These are phyloP conservation scores for Botryotinia globosa DNA, from an alignment of 2,329 filamentous ascomycete species.

Conservation along the genomic window DNA sequence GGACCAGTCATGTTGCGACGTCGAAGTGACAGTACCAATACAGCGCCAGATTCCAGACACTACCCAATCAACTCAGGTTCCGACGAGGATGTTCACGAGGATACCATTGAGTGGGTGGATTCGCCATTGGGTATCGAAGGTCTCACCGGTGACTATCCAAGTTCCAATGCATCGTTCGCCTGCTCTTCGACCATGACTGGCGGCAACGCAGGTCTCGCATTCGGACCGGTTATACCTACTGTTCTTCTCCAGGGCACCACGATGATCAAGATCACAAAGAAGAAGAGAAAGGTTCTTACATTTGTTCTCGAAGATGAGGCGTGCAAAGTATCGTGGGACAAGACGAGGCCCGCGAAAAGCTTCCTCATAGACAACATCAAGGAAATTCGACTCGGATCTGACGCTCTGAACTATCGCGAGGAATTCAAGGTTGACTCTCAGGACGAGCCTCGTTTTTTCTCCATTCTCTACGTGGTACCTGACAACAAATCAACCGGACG, in stretches of 20 bases:
- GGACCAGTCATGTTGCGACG: constrained; percentile 78
- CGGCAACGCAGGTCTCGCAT: constrained; percentile 38
- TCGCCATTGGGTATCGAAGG: constrained; percentile 42
- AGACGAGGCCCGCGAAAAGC: constrained; percentile 71
- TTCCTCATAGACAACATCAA: constrained; percentile 95
- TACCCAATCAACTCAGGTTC: constrained; percentile 48
- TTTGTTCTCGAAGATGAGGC: constrained; percentile 75
- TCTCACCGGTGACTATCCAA: constrained; percentile 48
- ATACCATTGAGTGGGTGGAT: constrained; percentile 44
- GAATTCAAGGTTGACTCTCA: constrained; percentile 71
- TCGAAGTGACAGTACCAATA: constrained; percentile 84
- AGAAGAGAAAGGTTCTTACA: constrained; percentile 69
- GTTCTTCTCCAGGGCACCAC: constrained; percentile 74
- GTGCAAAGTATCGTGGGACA: constrained; percentile 87
- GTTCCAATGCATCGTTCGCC: constrained; percentile 47
- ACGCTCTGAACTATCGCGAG: constrained; percentile 85
- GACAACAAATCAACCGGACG: constrained; percentile 68
- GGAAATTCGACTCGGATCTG: constrained; percentile 78
- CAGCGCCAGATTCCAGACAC: constrained; percentile 52
- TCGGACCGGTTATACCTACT: constrained; percentile 72
- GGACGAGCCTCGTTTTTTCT: constrained; percentile 76
- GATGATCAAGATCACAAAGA: constrained; percentile 82
- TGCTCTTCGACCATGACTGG: constrained; percentile 40
- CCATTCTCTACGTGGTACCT: constrained; percentile 79
- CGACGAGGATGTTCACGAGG: constrained; percentile 56